Evolutionary conservation across 2,329 filamentous ascomycete species (phyloP).

Genomic region (Septoria petroselini): DNA sequence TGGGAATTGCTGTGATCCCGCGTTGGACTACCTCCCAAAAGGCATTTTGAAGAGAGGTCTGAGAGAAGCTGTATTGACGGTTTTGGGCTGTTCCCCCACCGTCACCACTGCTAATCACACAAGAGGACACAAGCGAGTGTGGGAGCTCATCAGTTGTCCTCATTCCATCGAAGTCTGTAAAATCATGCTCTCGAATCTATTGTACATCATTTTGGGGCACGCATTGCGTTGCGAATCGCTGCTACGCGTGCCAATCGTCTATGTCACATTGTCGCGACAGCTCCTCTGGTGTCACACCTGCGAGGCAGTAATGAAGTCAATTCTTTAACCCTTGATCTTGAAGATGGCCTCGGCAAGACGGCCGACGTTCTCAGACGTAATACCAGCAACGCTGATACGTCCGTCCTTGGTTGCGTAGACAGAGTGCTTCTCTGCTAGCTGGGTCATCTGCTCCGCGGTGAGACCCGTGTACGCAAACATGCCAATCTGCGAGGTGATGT

Average conservation of each 20-base stretch:
- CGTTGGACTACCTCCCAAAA: too few relatives aligned
- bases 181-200: conserved; percentile 4
- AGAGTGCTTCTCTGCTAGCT: conserved; percentile 88
- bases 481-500: conserved; percentile 97
- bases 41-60: too few relatives aligned
- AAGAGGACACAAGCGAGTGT: too few relatives aligned
- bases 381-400: conserved; percentile 80
- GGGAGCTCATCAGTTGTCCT: conserved; percentile 1
- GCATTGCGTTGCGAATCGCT: neutral
- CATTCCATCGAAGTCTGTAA: neutral
- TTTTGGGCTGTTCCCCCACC: too few relatives aligned
- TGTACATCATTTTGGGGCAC: conserved; percentile 1
- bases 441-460: conserved; percentile 85
- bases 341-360: conserved; percentile 79
- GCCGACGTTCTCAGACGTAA: conserved; percentile 74
- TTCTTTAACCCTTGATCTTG: conserved; percentile 66
- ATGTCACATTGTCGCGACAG: neutral
- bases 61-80: too few relatives aligned
- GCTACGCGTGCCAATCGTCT: conserved; percentile 1
- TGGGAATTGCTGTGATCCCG: conserved; percentile 17
- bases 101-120: too few relatives aligned
- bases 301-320: neutral
- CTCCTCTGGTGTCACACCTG: neutral
- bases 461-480: conserved; percentile 99
- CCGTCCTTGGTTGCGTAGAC: conserved; percentile 96